phyloP scores from a whole-genome alignment of 2,329 filamentous ascomycete genomes.

The Nannizzia gypsea region DNA sequence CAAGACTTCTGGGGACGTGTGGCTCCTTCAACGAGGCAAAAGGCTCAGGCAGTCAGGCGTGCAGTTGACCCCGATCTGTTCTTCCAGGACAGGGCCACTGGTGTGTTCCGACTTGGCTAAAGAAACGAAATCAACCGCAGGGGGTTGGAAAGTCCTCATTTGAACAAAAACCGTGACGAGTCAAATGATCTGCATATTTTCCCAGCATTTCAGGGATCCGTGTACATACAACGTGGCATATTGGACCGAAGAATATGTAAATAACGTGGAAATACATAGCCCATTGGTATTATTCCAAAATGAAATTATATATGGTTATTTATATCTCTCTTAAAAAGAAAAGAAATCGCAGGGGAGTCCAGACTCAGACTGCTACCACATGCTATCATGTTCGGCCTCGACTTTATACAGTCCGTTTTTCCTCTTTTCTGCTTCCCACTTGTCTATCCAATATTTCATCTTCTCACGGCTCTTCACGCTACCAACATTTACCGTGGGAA shows the following conservation, averaged over 20 bases:
- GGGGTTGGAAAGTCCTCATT: too few species aligned
- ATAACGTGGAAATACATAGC: background rate
- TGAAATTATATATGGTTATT: too few species aligned
- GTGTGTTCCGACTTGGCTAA: constrained; percentile 28
- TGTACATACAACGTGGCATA: background rate
- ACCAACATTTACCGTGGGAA: constrained; percentile 86
- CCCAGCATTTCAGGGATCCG: background rate
- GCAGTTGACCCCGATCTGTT: constrained; percentile 32
- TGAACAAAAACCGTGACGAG: background rate
- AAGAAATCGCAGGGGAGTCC: too few species aligned
- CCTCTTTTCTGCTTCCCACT: constrained; percentile 50
- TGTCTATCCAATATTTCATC: constrained; percentile 56
- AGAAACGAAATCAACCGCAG: constrained; percentile 1
- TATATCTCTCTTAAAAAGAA: too few species aligned
- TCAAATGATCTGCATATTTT: background rate
- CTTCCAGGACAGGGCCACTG: constrained; percentile 31
- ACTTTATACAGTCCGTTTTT: constrained; percentile 48
- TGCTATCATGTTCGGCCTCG: constrained; percentile 26
- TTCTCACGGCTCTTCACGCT: constrained; percentile 50
- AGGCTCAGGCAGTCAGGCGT: constrained; percentile 24
- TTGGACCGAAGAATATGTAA: background rate
- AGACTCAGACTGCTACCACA: constrained; percentile 22
- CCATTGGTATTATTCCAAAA: background rate
- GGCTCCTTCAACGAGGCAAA: constrained; percentile 17
- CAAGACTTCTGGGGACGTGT: constrained; percentile 37